Conservation (phyloP, 208 protist species). For the Leishmania lainsoni region DNA sequence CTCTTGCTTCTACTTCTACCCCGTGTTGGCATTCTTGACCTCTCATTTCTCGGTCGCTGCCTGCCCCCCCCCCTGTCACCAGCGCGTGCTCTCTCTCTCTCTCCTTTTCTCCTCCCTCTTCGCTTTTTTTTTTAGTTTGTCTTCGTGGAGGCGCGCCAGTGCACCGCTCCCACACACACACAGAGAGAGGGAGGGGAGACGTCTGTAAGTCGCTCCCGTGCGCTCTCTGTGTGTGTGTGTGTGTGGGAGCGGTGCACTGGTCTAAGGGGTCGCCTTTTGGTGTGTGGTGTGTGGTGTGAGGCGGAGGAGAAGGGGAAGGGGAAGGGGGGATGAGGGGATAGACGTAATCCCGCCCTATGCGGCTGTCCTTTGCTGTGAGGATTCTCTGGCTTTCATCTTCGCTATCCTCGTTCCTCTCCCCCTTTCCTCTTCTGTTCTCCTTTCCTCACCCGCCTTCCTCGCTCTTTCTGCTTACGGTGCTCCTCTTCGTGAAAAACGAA, state of each 20-base stretch:
- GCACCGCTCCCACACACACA: neutral
- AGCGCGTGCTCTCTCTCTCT: neutral
- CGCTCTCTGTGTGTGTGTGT: neutral
- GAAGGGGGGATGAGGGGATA: neutral
- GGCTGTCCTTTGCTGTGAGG: slow-evolving; percentile 7
- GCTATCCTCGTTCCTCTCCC: neutral
- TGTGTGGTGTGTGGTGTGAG: no score
- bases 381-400: neutral
- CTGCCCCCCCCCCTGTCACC: no score
- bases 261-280: no score
- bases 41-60: no score
- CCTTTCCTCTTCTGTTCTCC: neutral
- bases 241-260: neutral
- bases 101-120: neutral
- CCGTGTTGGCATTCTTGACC: no score
- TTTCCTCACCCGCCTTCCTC: neutral
- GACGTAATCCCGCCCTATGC: neutral
- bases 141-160: no score
- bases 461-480: neutral
- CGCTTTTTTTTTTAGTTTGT: neutral
- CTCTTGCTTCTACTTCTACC: no score
- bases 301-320: neutral
- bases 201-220: neutral
- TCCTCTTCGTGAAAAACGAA: neutral
- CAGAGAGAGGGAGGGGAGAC: neutral